These are phyloP conservation scores for Uronychia setigera DNA, from an alignment of 73 alveolate species.

Conservation along the genomic window DNA sequence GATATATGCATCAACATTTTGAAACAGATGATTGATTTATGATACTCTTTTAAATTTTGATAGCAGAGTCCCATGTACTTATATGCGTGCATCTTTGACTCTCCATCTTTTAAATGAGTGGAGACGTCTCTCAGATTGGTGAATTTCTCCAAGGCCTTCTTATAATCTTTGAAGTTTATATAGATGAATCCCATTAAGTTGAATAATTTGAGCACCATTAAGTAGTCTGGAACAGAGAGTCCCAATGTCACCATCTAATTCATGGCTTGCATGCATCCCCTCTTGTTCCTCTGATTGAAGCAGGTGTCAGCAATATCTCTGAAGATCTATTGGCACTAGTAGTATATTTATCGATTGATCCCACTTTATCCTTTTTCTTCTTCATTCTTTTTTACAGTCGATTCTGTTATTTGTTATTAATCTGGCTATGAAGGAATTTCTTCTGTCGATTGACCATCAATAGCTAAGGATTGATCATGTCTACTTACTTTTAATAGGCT, in stretches of 20 bases:
- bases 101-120: constrained; percentile 32
- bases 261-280: neutral
- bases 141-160: constrained; percentile 4
- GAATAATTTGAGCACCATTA: neutral
- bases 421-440: constrained; percentile 18
- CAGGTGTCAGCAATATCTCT: constrained; percentile 5
- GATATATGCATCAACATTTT: constrained; percentile 69
- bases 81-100: constrained; percentile 66
- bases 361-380: too few relatives aligned
- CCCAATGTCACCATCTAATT: constrained; percentile 2
- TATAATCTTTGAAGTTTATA: constrained; percentile 19
- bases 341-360: too few relatives aligned
- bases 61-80: constrained; percentile 64
- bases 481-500: too few relatives aligned
- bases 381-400: too few relatives aligned
- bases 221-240: constrained; percentile 15
- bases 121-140: constrained; percentile 20
- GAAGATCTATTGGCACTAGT: neutral
- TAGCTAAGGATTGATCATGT: too few relatives aligned
- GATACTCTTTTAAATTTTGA: constrained; percentile 57
- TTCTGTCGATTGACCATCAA: neutral
- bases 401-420: too few relatives aligned
- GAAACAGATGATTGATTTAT: constrained; percentile 67
- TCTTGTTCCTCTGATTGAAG: constrained; percentile 2
- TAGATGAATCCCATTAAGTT: constrained; percentile 1